These are phyloP conservation scores for Epichloe hybrida DNA, from an alignment of 2,329 filamentous ascomycete genomes.

Conservation along the genomic window DNA sequence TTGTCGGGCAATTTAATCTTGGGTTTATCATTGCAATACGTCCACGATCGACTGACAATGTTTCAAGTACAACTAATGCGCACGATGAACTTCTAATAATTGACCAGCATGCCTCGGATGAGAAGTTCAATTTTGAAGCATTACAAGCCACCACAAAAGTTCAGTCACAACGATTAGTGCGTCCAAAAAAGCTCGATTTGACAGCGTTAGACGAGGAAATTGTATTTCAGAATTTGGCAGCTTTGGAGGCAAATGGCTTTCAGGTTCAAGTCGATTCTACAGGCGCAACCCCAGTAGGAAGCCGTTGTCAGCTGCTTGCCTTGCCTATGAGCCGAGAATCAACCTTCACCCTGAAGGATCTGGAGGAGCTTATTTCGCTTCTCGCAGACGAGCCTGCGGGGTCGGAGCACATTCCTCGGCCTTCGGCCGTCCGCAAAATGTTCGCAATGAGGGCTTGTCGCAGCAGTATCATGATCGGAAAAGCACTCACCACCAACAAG, in stretches of 20 bases:
- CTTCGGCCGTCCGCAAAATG: slow-evolving; percentile 81
- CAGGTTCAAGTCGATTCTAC: slow-evolving; percentile 58
- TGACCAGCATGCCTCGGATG: slow-evolving; percentile 94
- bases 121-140: slow-evolving; percentile 96
- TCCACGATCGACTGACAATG: slow-evolving; percentile 19
- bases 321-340: slow-evolving; percentile 81
- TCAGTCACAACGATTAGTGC: slow-evolving; percentile 79
- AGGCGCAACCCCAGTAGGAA: slow-evolving; percentile 55
- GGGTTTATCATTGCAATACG: slow-evolving; percentile 86
- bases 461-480: slow-evolving; percentile 94
- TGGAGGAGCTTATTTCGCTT: slow-evolving; percentile 80
- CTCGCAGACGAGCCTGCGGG: slow-evolving; percentile 49
- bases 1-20: slow-evolving; percentile 90
- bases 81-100: slow-evolving; percentile 90
- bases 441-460: slow-evolving; percentile 93
- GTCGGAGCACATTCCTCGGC: slow-evolving; percentile 44
- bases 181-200: slow-evolving; percentile 68
- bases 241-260: slow-evolving; percentile 82
- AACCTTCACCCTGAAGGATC: slow-evolving; percentile 68
- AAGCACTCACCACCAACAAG: slow-evolving; percentile 59
- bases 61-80: slow-evolving; percentile 8
- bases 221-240: slow-evolving; percentile 58
- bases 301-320: slow-evolving; percentile 61
- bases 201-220: slow-evolving; percentile 92
- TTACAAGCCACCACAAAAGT: slow-evolving; percentile 71